Percentiles rank a stretch among this genome's conserved stretches.
phyloP scores from a whole-genome alignment of 2,329 filamentous ascomycete genomes.

The Ceratocystis ficicola region DNA sequence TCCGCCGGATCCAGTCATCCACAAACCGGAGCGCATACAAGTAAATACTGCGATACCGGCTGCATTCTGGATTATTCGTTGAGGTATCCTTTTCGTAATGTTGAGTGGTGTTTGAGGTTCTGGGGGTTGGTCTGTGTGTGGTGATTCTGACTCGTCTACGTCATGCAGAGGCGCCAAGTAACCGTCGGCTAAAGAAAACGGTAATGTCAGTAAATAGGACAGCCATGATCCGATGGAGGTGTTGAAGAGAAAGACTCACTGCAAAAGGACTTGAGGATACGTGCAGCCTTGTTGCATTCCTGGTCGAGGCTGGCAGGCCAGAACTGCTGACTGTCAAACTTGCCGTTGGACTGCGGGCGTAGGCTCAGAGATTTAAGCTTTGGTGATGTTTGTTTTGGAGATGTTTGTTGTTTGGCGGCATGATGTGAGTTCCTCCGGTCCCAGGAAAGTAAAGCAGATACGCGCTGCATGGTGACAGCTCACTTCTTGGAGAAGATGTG shows the following conservation, averaged over 20 bases:
- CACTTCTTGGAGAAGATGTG: background rate
- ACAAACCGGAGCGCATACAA: conserved; percentile 85
- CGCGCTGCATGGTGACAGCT: conserved; percentile 22
- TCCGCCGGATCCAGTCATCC: conserved; percentile 82
- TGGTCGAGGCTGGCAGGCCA: conserved; percentile 78
- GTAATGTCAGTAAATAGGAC: conserved; percentile 3
- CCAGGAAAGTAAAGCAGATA: conserved; percentile 24
- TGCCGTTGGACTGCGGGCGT: conserved; percentile 18
- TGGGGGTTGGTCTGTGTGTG: conserved; percentile 25
- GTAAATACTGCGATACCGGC: conserved; percentile 89
- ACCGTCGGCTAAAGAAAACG: conserved; percentile 38
- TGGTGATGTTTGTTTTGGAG: conserved; percentile 16
- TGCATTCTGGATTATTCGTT: conserved; percentile 73
- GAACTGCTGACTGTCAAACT: conserved; percentile 46
- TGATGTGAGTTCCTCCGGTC: conserved; percentile 23
- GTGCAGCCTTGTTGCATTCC: conserved; percentile 82
- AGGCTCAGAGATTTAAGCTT: conserved; percentile 17
- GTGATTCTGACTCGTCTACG: conserved; percentile 26
- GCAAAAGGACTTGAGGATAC: conserved; percentile 83
- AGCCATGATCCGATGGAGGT: conserved; percentile 2
- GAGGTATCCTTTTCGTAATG: conserved; percentile 64
- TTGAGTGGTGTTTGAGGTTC: conserved; percentile 40
- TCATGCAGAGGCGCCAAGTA: conserved; percentile 39
- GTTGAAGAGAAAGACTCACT: conserved; percentile 40
- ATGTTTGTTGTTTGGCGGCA: conserved; percentile 20